Base-by-base conservation (phyloP, 2,329 filamentous ascomycete species). In the Sarocladium oryzae region DNA sequence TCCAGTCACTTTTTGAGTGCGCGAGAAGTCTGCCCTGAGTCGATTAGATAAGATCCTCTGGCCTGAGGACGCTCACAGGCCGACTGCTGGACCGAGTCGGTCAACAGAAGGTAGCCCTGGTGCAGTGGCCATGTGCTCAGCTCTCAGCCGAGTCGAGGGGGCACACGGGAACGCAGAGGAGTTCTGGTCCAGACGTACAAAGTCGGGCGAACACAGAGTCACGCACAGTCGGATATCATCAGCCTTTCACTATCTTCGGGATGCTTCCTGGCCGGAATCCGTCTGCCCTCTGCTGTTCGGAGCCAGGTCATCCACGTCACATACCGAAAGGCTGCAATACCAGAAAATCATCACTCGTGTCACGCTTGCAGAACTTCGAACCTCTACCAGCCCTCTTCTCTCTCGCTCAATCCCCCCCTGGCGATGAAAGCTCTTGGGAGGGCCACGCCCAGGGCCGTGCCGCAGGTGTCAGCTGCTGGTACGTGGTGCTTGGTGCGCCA, bases 21-120 rank as follows among this genome's bases (percentile, higher is more conserved):
- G 75, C 70, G 72, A 82, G 77, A 74, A 71, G 76, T 72, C 72
- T 74, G 75, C 84, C 81, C 89, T 89, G 86, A 88, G 86, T 81
- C 78, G 64, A 74, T 78, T 72, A 66, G 85, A 79, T 85, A 86
- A 89, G 85, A 86, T 72, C 79, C 79, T 85, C 79, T 77, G 70
- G 72, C 55, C 74, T 67, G 83, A 82, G 79, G 80, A 73, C 85
- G 78, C 86, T 88, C 86, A 85, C 85, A 80, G 82, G 77, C 70
- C 70, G 69, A 69, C 75, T 77, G 73, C 85, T 84, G 86, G 86
- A 79, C 74, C 65, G 62, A 61, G 71, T 65, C 75, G 78, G 76
- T 72, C 75, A 67, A 60, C 49, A 66, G 55, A 63, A 66, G 69
- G 64, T 65, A 54, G 68, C 62, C 56, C 56, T 61, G 62, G 62